Base-by-base conservation (phyloP, 306 rosid species). In the Vicia villosa region DNA sequence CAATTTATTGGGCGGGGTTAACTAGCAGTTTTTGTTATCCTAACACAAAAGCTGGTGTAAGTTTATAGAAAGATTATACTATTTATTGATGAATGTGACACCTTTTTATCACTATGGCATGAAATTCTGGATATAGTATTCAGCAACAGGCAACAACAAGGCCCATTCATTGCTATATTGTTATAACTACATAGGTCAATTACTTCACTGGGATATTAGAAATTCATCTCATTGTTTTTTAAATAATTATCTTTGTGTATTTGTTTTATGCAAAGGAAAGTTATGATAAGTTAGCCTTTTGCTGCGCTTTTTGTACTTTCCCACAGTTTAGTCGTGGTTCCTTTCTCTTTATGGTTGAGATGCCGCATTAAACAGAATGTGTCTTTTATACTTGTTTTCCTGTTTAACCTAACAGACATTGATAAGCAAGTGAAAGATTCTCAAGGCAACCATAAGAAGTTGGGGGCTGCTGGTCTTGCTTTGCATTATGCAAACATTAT, bases 381-480 rank as follows among this genome's bases (percentile, higher is more conserved):
- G 22, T 69, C 42, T 34, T 45, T 65, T 62, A 58, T 47, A 51
- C 40, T 17, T 65, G 16, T 80, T 67, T 68, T 16, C 49, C 20
- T 55, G 47, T 79, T 54, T 69, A 70, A 70, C 70, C 69, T 55
- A 76, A 86, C 87, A 91, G 99, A 88, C 69, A 80, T 78, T 36
- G 92, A 81, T 69, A 82, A 74, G 66, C 82, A 78, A 21, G 79
- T 30, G 26, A 80, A 86, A 69, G 88, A 86, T 63, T 83, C 86
- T 73, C 92, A 79, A 19, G 82, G 63, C 64, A 83, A 79, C 79
- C 81, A 82, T 34, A 83, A 85, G 71, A 91, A 79, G 83, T 74
- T 94, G 82, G 99, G 99, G 38, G 82, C 91, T 64, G 92, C 97
- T 52, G 99, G 99, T 83, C 99, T 95, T 51, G 97, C 97, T 41